Evolutionary conservation across 257 asterid species (phyloP).

Genomic region (Ehretia macrophylla): DNA sequence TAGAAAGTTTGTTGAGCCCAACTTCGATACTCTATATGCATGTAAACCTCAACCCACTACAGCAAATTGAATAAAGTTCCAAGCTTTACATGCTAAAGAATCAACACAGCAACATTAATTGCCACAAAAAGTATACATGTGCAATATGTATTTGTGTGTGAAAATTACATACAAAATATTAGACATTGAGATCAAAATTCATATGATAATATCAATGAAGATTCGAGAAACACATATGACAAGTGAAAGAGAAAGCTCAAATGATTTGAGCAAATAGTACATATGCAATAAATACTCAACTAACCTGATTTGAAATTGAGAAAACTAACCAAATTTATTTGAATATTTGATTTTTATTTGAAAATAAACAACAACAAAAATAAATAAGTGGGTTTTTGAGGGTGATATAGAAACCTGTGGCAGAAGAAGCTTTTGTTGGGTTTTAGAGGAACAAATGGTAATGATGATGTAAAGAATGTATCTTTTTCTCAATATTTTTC

Average conservation of each 20-base stretch:
- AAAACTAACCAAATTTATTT: background rate
- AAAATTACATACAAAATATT: too few relatives aligned
- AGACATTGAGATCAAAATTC: background rate
- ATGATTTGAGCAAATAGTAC: background rate
- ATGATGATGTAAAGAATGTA: background rate
- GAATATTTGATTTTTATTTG: background rate
- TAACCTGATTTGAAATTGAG: background rate
- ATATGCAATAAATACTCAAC: conserved; percentile 3
- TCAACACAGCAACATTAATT: conserved; percentile 16
- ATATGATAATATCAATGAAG: background rate
- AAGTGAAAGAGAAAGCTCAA: background rate
- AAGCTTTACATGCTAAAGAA: conserved; percentile 3
- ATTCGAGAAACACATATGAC: too few relatives aligned
- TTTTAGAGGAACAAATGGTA: conserved; percentile 7
- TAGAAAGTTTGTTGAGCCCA: conserved; percentile 24
- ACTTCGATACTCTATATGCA: conserved; percentile 12
- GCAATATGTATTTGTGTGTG: too few relatives aligned
- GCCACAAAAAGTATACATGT: too few relatives aligned
- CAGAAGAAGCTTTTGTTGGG: conserved; percentile 19
- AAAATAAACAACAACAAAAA: background rate
- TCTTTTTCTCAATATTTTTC: too few relatives aligned
- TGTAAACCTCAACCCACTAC: background rate
- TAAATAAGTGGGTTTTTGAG: conserved; percentile 15
- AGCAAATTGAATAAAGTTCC: conserved; percentile 13
- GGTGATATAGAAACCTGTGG: conserved; percentile 7